Evolutionary conservation across 2,329 filamentous ascomycete species (phyloP), one percentile per base, ranked within the genome.

Genomic region (Apiospora kogelbergensis): DNA sequence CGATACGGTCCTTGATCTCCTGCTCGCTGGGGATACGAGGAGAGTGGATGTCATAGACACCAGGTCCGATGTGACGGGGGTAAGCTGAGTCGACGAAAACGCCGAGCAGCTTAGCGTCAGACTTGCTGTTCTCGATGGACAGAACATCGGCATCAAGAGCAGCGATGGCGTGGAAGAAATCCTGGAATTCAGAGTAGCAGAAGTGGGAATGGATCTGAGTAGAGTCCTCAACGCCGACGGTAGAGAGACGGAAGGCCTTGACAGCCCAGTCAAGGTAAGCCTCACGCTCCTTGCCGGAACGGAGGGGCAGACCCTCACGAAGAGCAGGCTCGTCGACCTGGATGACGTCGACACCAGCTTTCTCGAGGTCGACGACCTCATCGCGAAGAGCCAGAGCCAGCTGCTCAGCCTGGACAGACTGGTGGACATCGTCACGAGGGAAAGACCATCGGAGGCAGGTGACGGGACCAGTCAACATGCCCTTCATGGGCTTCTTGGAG

Each of bases 181-280:
- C 96, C 87, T 99, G 96, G 93, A 99, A 99, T 89, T 99, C 96
- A 67, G 96, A 98, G 91, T 99, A 99, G 85, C 96, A 99, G 93
- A 99, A 99, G 89, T 99, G 96, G 73, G 95, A 98, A 92, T 99
- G 96, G 83, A 99, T 98, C 89, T 99, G 96, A 76, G 96, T 99
- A 70, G 92, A 93, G 84, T 99, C 94, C 85, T 94, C 86, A 71
- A 99, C 95, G 82, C 94, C 96, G 71, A 94, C 91, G 77, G 95
- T 97, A 74, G 95, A 91, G 75, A 99, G 93, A 82, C 93, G 94
- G 94, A 99, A 99, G 78, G 95, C 94, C 86, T 97, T 91, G 79
- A 99, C 96, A 71, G 96, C 96, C 96, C 96, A 99, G 77, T 92
- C 87, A 76, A 99, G 91, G 90, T 99, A 99, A 80, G 93, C 93